A percentile compares a stretch with the other conserved stretches of the same genome.
These are phyloP conservation scores for Penicillium sp. DNA, from an alignment of 2,329 filamentous ascomycete genomes.

Conservation along the genomic window DNA sequence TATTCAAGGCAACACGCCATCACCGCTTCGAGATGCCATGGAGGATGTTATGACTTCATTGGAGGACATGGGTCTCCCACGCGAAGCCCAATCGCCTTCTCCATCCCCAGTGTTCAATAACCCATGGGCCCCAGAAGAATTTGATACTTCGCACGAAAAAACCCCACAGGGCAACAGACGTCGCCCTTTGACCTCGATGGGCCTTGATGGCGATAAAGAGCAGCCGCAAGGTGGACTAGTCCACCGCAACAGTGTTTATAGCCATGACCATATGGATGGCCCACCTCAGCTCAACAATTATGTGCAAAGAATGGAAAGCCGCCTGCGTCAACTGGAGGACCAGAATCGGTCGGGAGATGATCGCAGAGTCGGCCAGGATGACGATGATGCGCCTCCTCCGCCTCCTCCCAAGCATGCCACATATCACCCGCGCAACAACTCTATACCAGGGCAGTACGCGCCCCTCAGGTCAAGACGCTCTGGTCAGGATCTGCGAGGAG, in stretches of 20 bases:
- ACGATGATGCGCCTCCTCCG: conserved; percentile 53
- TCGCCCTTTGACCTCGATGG: conserved; percentile 71
- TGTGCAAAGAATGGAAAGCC: conserved; percentile 85
- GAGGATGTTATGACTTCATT: conserved; percentile 96
- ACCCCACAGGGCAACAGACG: conserved; percentile 35
- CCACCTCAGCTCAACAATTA: conserved; percentile 77
- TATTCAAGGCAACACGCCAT: conserved; percentile 71
- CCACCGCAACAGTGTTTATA: conserved; percentile 43
- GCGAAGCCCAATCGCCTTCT: conserved; percentile 45
- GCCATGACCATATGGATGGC: conserved; percentile 46
- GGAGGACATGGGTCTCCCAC: conserved; percentile 72
- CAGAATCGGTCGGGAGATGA: conserved; percentile 42
- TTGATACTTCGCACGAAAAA: conserved; percentile 52
- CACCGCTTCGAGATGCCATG: conserved; percentile 90
- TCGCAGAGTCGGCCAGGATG: conserved; percentile 51
- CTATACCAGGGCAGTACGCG: conserved; percentile 39
- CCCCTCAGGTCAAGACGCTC: conserved; percentile 43
- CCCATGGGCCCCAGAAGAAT: conserved; percentile 89
- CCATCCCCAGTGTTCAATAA: conserved; percentile 54
- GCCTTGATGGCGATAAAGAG: conserved; percentile 55
- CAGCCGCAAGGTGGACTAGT: conserved; percentile 57
- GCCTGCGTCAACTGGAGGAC: conserved; percentile 67
- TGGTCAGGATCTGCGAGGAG: conserved; percentile 70
- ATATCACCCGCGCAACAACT: conserved; percentile 43
- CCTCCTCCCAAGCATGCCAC: conserved; percentile 57